Percentiles rank a stretch among this genome's conserved stretches.
Conservation (phyloP, 2,329 filamentous ascomycete genomes). For the Botrytis fabae region DNA sequence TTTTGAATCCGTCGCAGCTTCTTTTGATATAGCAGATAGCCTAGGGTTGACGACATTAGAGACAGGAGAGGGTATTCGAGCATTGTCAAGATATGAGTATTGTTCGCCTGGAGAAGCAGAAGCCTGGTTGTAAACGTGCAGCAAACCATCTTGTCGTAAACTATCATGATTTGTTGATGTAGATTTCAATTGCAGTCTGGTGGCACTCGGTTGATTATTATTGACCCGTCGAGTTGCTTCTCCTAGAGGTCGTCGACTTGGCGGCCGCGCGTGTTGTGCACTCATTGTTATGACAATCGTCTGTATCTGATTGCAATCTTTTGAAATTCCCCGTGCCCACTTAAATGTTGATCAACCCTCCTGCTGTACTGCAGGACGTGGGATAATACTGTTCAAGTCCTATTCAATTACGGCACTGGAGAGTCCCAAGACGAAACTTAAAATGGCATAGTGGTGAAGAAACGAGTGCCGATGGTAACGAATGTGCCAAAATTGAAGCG, state of each 20-base stretch:
- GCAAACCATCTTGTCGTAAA: constrained; percentile 28
- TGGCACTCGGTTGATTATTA: constrained; percentile 32
- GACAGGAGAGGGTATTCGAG: constrained; percentile 34
- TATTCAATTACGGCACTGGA: constrained; percentile 2
- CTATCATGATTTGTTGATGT: constrained; percentile 36
- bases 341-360: not conserved
- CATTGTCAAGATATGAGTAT: constrained; percentile 24
- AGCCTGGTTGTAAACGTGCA: constrained; percentile 27
- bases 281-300: constrained; percentile 29
- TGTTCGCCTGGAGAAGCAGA: constrained; percentile 26
- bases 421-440: not conserved
- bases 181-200: constrained; percentile 26
- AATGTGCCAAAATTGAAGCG: constrained; percentile 18
- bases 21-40: constrained; percentile 42
- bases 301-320: not conserved
- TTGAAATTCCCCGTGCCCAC: not conserved
- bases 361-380: not conserved
- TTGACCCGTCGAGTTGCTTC: constrained; percentile 41
- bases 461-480: not conserved
- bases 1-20: constrained; percentile 39
- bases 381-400: not conserved
- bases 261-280: constrained; percentile 30
- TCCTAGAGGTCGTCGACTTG: constrained; percentile 39
- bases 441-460: constrained; percentile 15
- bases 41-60: constrained; percentile 39